Evolutionary conservation across 768 basidiomycete genomes (phyloP).

Genomic region (Boletus rubropictus): DNA sequence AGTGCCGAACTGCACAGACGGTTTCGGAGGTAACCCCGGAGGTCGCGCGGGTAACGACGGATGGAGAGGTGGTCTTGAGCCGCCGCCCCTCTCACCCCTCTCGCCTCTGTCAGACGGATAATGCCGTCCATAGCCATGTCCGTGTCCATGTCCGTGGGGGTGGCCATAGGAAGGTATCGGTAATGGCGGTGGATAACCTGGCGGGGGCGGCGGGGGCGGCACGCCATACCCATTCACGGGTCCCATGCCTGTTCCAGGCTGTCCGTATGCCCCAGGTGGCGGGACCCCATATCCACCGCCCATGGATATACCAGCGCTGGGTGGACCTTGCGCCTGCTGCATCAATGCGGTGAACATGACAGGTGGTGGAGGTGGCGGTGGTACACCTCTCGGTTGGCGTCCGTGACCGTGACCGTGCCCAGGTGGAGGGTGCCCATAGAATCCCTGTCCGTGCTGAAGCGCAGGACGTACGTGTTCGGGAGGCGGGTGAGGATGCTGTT

Average conservation of each 20-base stretch:
- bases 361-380: conserved; percentile 23
- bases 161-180: conserved; percentile 10
- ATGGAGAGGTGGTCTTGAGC: conserved; percentile 7
- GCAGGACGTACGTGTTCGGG: conserved; percentile 33
- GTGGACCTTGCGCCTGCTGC: conserved; percentile 19
- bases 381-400: conserved; percentile 29
- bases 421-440: conserved; percentile 31
- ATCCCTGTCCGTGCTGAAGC: conserved; percentile 25
- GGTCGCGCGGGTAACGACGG: conserved; percentile 20
- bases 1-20: conserved; percentile 9
- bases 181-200: conserved; percentile 18
- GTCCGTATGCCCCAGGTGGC: conserved; percentile 14
- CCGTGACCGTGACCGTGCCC: conserved; percentile 22
- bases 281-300: conserved; percentile 11
- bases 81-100: conserved; percentile 7
- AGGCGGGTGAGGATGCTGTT: conserved; percentile 22
- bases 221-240: conserved; percentile 16
- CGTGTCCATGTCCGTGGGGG: conserved; percentile 2
- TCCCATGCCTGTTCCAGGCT: conserved; percentile 4
- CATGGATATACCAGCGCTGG: conserved; percentile 6
- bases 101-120: conserved; percentile 14
- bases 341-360: conserved; percentile 29
- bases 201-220: conserved; percentile 9
- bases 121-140: conserved; percentile 9
- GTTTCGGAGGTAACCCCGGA: conserved; percentile 17